Evolutionary conservation across 352 stramenopile species (phyloP).

Genomic region (Phytophthora podocarpi): DNA sequence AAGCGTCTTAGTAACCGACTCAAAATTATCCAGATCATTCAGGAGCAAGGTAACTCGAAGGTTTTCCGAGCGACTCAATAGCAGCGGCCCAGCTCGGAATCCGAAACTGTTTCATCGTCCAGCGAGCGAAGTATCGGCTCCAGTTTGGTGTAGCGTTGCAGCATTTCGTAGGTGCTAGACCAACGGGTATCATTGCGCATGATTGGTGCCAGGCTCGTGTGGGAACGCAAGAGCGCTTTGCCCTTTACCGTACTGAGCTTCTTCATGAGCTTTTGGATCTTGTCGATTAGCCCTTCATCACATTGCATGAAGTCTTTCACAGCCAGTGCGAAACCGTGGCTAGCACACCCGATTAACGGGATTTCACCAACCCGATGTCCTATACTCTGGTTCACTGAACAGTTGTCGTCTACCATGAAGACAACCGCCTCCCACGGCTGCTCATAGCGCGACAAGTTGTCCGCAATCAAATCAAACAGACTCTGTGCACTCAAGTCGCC

Average conservation of each 20-base stretch:
- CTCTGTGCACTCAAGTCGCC: no score
- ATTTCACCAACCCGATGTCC: not conserved
- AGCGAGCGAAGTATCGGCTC: no score
- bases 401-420: constrained; percentile 20
- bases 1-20: constrained; percentile 1
- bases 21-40: not conserved
- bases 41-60: no score
- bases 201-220: not conserved
- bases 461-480: no score
- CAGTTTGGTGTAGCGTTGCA: no score
- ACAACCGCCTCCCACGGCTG: no score
- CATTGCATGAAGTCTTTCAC: constrained; percentile 10
- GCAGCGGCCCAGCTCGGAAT: no score
- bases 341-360: constrained; percentile 20
- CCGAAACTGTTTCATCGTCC: no score
- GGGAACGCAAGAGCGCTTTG: not conserved
- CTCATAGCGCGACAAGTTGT: no score
- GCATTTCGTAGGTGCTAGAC: no score
- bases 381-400: constrained; percentile 24
- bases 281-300: not conserved
- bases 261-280: constrained; percentile 11
- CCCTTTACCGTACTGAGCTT: constrained; percentile 1
- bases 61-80: no score
- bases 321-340: constrained; percentile 15
- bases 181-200: not conserved